These are phyloP conservation scores for Cladosporium sp. DNA, from an alignment of 2,329 filamentous ascomycete genomes.

Conservation along the genomic window DNA sequence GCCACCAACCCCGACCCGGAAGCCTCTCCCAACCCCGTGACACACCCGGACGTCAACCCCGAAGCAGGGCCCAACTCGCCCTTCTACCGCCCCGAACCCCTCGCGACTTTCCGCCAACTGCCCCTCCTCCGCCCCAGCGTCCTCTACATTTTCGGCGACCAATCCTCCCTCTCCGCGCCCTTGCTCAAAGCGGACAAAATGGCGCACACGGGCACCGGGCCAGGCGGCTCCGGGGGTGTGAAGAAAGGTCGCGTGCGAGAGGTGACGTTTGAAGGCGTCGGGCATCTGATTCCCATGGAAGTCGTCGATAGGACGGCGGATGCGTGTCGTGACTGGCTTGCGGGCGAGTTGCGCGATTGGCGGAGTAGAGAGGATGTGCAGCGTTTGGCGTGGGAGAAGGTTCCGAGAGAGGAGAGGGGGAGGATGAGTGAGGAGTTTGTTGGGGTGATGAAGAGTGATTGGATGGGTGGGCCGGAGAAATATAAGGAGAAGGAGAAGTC, in stretches of 20 bases:
- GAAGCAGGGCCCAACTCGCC: slow-evolving; percentile 39
- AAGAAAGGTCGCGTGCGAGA: slow-evolving; percentile 63
- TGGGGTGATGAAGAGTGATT: slow-evolving; percentile 21
- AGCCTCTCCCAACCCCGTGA: slow-evolving; percentile 34
- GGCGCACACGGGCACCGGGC: slow-evolving; percentile 58
- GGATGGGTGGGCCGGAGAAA: slow-evolving; percentile 15
- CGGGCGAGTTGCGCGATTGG: slow-evolving; percentile 33
- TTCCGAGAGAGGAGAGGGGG: slow-evolving; percentile 25
- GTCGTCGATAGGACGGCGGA: slow-evolving; percentile 63
- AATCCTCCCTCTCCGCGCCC: slow-evolving; percentile 53
- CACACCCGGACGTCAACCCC: slow-evolving; percentile 40
- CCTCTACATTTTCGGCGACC: slow-evolving; percentile 65
- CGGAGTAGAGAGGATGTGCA: slow-evolving; percentile 24
- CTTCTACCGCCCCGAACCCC: slow-evolving; percentile 66
- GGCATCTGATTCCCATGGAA: slow-evolving; percentile 85
- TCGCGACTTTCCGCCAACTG: slow-evolving; percentile 54
- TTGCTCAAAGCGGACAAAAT: slow-evolving; percentile 56
- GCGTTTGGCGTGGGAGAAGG: slow-evolving; percentile 24
- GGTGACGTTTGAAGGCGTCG: slow-evolving; percentile 59
- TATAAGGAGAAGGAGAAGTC: too few relatives aligned
- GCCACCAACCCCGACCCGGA: slow-evolving; percentile 25
- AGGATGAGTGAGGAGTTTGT: slow-evolving; percentile 28
- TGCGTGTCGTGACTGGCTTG: slow-evolving; percentile 35
- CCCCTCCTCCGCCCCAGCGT: slow-evolving; percentile 59
- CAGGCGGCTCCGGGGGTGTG: slow-evolving; percentile 64